Percentiles rank a stretch among this genome's conserved stretches.
Evolutionary conservation across 2,329 filamentous ascomycete genomes (phyloP).

Genomic region (Diaporthe ampelina): DNA sequence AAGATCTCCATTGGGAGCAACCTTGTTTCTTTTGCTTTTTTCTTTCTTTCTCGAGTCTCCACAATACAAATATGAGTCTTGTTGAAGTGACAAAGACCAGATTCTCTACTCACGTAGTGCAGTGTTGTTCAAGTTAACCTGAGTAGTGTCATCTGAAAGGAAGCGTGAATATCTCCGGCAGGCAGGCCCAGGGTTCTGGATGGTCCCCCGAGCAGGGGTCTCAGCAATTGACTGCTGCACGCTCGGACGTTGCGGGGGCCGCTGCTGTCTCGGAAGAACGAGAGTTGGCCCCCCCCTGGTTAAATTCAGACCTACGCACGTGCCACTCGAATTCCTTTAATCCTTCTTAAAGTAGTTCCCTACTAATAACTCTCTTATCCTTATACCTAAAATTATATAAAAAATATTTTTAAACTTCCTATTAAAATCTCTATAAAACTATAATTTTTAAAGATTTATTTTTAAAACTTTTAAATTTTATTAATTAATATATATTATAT

Average conservation of each 20-base stretch:
- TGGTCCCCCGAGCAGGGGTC: background rate
- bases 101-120: background rate
- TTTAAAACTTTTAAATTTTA: too few relatives aligned
- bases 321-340: too few relatives aligned
- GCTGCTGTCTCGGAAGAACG: too few relatives aligned
- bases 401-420: too few relatives aligned
- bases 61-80: background rate
- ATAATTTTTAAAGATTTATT: too few relatives aligned
- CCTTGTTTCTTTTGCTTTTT: background rate
- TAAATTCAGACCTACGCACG: too few relatives aligned
- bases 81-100: background rate
- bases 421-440: too few relatives aligned
- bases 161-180: constrained; percentile 20
- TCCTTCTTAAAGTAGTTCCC: too few relatives aligned
- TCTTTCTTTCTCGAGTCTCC: background rate
- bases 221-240: background rate
- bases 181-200: constrained; percentile 17
- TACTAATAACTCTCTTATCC: too few relatives aligned
- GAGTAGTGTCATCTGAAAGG: background rate
- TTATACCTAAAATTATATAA: too few relatives aligned
- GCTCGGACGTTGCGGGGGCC: constrained; percentile 4
- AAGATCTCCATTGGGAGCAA: constrained; percentile 1
- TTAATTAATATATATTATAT: too few relatives aligned
- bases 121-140: background rate
- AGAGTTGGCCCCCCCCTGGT: too few relatives aligned